Base-by-base conservation (phyloP, 2,329 filamentous ascomycete genomes). In the Verruconis gallopava region DNA sequence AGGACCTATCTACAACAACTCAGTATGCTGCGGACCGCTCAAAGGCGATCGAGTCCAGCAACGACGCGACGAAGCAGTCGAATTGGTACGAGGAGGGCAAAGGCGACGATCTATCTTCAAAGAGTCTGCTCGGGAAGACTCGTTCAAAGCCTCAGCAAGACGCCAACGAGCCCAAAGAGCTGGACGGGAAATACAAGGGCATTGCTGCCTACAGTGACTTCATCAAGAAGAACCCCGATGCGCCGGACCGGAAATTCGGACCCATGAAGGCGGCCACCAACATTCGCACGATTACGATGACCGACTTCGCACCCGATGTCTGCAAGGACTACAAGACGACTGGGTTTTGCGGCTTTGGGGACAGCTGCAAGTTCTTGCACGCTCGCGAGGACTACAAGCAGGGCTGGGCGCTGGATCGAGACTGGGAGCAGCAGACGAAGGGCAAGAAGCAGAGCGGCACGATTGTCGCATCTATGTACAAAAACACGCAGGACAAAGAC, bases 331-430 rank as follows among this genome's bases (percentile, higher is more conserved):
- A 44, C 41, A 44, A 46, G 34, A 34, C 44, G 22, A 46, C 79
- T 0, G 81, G 81, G 1, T 80, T 77, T 55, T 81, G 75, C 51
- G 77, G 78, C 2, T 82, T 79, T 48, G 80, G 82, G 20, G 84
- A 91, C 56, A 78, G 71, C 47, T 94, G 88, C 66, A 93, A 86
- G 54, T 91, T 79, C 55, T 55, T 85, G 1, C 84, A 91, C 54
- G 75, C 75, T 4, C 68, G 84, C 44, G 79, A 84, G 53, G 81
- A 85, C 59, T 81, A 85, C 56, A 85, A 89, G 52, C 81, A 88
- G 56, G 91, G 91, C 2, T 98, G 91, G 91, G 85, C 96, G 58
- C 70, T 98, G 3, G 91, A 98, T 59, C 73, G 74, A 40, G 89
- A 96, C 38, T 98, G 91, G 91, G 91, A 98, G 56, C 80, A 75